Conservation (phyloP, 2,329 filamentous ascomycete genomes). For the Fonsecaea multimorphosa region DNA sequence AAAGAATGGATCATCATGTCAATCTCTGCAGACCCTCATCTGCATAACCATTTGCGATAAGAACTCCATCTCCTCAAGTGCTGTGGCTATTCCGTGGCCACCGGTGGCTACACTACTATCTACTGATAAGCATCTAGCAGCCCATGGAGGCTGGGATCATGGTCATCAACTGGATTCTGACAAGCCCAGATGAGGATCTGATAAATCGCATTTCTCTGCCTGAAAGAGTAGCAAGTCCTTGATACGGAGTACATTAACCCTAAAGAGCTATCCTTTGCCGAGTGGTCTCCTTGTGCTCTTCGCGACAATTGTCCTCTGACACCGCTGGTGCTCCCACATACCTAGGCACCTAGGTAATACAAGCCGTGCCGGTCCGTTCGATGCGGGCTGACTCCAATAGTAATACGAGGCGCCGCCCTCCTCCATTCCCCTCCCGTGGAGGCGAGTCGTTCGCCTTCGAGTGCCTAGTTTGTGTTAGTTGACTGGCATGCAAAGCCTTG, state of each 20-base stretch:
- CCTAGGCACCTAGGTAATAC: too few relatives aligned
- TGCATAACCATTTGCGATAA: conserved; percentile 5
- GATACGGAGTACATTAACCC: not conserved
- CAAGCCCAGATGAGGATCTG: not conserved
- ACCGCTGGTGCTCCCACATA: not conserved
- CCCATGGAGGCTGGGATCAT: not conserved
- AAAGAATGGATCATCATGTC: not conserved
- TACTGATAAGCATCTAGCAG: not conserved
- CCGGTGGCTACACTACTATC: not conserved
- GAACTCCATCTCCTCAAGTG: not conserved
- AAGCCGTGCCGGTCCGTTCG: not conserved
- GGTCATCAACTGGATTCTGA: not conserved
- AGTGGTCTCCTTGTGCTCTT: not conserved
- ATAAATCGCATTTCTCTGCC: not conserved
- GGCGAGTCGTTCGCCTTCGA: conserved; percentile 5
- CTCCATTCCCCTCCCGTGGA: not conserved
- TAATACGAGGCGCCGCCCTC: not conserved
- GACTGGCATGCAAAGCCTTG: not conserved
- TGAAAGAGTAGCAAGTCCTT: not conserved
- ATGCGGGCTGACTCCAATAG: not conserved
- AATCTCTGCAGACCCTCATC: conserved; percentile 10
- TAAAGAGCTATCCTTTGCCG: conserved; percentile 2
- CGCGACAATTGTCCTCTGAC: not conserved
- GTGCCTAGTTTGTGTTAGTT: conserved; percentile 12
- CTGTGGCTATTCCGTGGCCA: not conserved